These are phyloP conservation scores for Sclerotinia spermophila DNA, from an alignment of 2,329 filamentous ascomycete species.

Conservation along the genomic window DNA sequence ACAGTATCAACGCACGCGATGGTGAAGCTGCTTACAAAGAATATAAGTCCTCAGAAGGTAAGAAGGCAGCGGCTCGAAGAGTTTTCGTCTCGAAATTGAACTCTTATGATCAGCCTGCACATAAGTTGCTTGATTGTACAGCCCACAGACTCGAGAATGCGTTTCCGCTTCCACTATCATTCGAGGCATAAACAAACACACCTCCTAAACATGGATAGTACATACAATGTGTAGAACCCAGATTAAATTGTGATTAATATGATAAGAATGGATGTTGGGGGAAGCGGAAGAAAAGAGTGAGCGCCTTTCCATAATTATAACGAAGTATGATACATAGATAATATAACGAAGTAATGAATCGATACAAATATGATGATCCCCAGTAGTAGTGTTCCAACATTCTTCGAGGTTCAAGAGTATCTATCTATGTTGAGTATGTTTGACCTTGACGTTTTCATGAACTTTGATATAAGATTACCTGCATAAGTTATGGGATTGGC, in stretches of 20 bases:
- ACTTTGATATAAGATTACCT: too few relatives aligned
- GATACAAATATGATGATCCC: background rate
- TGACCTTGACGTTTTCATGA: too few relatives aligned
- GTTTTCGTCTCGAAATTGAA: conserved; percentile 20
- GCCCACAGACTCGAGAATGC: conserved; percentile 12
- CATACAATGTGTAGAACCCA: background rate
- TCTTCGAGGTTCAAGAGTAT: background rate
- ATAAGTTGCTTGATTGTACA: background rate
- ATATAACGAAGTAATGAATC: background rate
- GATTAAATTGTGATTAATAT: background rate
- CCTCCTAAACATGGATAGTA: background rate
- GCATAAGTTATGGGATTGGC: background rate
- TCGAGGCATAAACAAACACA: background rate
- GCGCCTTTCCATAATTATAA: background rate
- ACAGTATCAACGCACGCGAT: conserved; percentile 38
- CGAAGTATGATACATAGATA: background rate
- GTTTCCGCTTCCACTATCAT: conserved; percentile 10
- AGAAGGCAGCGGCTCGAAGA: conserved; percentile 16
- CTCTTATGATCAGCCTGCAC: background rate
- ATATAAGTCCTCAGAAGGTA: conserved; percentile 23
- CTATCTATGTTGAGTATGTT: too few relatives aligned
- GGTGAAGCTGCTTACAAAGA: conserved; percentile 39
- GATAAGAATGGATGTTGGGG: background rate
- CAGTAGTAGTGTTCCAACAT: background rate
- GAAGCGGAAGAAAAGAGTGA: background rate